A percentile compares a stretch with the other conserved stretches of the same genome.
Conservation (phyloP, 768 basidiomycete species). For the Mycena capillaripes region DNA sequence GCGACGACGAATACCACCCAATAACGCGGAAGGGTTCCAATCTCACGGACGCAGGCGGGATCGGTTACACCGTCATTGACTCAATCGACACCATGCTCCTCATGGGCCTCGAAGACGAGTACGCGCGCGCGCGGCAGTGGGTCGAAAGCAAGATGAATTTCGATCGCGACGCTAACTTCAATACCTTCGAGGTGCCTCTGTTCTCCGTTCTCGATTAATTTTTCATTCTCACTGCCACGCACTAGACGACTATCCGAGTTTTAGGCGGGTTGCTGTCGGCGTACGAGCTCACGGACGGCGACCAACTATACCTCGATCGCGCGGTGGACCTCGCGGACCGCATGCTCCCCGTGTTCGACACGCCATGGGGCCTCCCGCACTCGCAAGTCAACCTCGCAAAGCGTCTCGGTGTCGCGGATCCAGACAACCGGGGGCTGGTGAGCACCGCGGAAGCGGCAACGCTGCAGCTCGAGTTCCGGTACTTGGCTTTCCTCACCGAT, state of each 20-base stretch:
- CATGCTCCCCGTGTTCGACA: conserved; percentile 75
- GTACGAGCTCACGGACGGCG: conserved; percentile 72
- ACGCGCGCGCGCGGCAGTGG: conserved; percentile 83
- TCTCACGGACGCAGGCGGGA: conserved; percentile 81
- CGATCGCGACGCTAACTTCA: conserved; percentile 83
- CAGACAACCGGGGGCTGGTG: conserved; percentile 71
- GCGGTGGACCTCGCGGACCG: conserved; percentile 81
- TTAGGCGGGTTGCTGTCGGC: conserved; percentile 92
- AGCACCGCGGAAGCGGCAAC: conserved; percentile 90
- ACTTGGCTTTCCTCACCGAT: conserved; percentile 82
- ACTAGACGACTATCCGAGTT: conserved; percentile 91
- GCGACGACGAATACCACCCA: conserved; percentile 93
- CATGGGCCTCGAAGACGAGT: conserved; percentile 87
- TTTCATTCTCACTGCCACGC: not conserved
- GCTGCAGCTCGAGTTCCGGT: conserved; percentile 91
- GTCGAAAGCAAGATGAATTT: conserved; percentile 76
- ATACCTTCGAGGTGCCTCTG: conserved; percentile 85
- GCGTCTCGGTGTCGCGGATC: conserved; percentile 70
- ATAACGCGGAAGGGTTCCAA: conserved; percentile 81
- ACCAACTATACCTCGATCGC: conserved; percentile 78
- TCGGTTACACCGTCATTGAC: conserved; percentile 92
- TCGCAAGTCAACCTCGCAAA: conserved; percentile 81
- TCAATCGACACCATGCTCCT: conserved; percentile 90
- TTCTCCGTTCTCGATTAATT: not conserved
- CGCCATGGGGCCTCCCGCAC: conserved; percentile 81